Conservation (phyloP, 495 filamentous ascomycete species). For the Acidomyces sp. region DNA sequence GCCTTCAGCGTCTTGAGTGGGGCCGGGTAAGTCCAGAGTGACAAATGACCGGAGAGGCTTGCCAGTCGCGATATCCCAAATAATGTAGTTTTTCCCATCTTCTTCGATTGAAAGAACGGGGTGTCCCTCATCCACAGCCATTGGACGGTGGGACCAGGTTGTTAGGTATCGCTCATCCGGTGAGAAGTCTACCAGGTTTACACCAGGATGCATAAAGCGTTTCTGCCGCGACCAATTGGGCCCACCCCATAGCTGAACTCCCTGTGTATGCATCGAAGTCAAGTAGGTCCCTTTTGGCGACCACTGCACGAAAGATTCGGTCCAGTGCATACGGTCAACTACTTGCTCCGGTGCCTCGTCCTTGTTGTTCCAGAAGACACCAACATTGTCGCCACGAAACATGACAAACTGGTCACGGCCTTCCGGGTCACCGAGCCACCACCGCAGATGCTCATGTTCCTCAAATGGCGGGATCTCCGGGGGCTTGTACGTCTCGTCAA, state of each 20-base stretch:
- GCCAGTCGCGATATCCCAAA: constrained; percentile 88
- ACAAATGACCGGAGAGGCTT: constrained; percentile 87
- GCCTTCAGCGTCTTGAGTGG: constrained; percentile 44
- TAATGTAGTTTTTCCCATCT: constrained; percentile 96
- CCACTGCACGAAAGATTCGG: constrained; percentile 94
- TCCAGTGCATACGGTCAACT: constrained; percentile 88
- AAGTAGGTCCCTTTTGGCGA: constrained; percentile 88
- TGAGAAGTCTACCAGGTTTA: constrained; percentile 92
- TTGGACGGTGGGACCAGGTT: constrained; percentile 88
- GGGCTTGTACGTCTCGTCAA: constrained; percentile 76
- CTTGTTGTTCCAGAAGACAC: constrained; percentile 96
- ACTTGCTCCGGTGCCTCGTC: constrained; percentile 75
- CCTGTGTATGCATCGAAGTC: constrained; percentile 85
- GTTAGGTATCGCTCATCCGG: constrained; percentile 85
- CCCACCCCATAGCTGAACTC: constrained; percentile 94
- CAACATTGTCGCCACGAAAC: constrained; percentile 77
- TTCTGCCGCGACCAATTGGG: constrained; percentile 76
- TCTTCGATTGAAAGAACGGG: constrained; percentile 75
- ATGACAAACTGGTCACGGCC: constrained; percentile 90
- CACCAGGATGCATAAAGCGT: constrained; percentile 85
- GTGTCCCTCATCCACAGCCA: constrained; percentile 78
- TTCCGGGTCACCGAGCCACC: constrained; percentile 73
- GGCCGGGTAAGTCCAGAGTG: constrained; percentile 60
- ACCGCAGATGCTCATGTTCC: constrained; percentile 89
- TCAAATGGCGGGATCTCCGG: constrained; percentile 66